phyloP scores from a whole-genome alignment of 768 basidiomycete species.

The Trametes meyenii region DNA sequence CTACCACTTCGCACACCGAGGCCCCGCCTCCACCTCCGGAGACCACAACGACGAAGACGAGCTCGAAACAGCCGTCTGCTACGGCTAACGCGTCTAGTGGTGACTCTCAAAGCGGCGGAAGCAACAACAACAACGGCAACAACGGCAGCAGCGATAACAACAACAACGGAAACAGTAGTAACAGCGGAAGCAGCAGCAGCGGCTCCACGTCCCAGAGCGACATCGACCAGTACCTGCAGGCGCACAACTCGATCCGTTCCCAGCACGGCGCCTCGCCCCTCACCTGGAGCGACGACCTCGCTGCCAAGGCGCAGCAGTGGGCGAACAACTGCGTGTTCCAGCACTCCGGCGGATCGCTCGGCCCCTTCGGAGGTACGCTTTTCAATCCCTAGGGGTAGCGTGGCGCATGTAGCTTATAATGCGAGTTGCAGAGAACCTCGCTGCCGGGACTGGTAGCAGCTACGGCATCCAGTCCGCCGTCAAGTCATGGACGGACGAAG shows the following conservation, averaged over 20 bases:
- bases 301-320: constrained; percentile 69
- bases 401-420: neutral
- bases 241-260: constrained; percentile 65
- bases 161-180: constrained; percentile 4
- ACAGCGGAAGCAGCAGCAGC: constrained; percentile 16
- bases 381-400: too few species aligned
- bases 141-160: neutral
- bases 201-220: constrained; percentile 44
- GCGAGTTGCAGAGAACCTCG: constrained; percentile 64
- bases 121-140: constrained; percentile 1
- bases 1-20: constrained; percentile 23
- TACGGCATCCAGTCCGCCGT: constrained; percentile 55
- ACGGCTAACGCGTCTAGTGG: neutral
- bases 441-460: constrained; percentile 63
- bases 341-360: constrained; percentile 70
- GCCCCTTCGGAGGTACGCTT: constrained; percentile 60
- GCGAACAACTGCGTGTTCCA: constrained; percentile 67
- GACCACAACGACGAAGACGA: constrained; percentile 15
- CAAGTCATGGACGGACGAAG: constrained; percentile 69
- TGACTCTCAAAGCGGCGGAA: neutral
- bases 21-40: constrained; percentile 6
- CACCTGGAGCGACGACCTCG: constrained; percentile 64
- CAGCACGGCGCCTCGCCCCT: constrained; percentile 65
- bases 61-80: constrained; percentile 24
- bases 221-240: constrained; percentile 53